A percentile compares a stretch with the other conserved stretches of the same genome.
Conservation (phyloP, 768 basidiomycete genomes). For the Boletus coccyginus region DNA sequence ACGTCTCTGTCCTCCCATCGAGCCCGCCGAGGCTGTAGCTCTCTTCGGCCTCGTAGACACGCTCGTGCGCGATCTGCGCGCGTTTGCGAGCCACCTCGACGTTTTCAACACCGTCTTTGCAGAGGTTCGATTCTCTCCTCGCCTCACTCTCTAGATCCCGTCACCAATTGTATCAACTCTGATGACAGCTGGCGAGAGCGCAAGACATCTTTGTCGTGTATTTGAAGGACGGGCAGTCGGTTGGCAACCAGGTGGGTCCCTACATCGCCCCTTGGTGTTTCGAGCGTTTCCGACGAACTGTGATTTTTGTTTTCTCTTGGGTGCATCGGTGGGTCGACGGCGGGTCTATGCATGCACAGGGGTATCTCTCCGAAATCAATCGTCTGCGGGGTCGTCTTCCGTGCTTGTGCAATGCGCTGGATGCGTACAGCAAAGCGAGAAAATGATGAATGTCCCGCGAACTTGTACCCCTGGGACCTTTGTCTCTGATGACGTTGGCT, state of each 20-base stretch:
- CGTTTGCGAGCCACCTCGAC: conserved; percentile 4
- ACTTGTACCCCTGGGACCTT: too few relatives aligned
- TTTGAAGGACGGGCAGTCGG: conserved; percentile 21
- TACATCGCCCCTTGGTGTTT: not conserved
- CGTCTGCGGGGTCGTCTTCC: conserved; percentile 17
- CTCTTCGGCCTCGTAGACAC: not conserved
- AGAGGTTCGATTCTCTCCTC: conserved; percentile 7
- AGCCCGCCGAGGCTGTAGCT: not conserved
- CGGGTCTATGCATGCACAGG: not conserved
- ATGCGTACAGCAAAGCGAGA: conserved; percentile 19
- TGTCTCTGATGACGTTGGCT: too few relatives aligned
- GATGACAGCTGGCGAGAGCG: conserved; percentile 12
- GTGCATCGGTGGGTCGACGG: not conserved
- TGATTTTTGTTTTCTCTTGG: not conserved
- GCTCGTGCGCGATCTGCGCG: conserved; percentile 9
- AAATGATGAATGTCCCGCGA: not conserved
- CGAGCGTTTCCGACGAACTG: too few relatives aligned
- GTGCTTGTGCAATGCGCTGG: conserved; percentile 12
- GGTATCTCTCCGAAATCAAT: conserved; percentile 16
- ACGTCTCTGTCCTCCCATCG: not conserved
- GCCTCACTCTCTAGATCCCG: too few relatives aligned
- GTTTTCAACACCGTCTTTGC: conserved; percentile 10
- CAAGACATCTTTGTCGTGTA: conserved; percentile 18
- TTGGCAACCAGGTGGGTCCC: conserved; percentile 4
- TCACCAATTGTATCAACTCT: too few relatives aligned